phyloP scores from a whole-genome alignment of 1,284 basidiomycete genomes.

The Kwoniella shivajii region DNA sequence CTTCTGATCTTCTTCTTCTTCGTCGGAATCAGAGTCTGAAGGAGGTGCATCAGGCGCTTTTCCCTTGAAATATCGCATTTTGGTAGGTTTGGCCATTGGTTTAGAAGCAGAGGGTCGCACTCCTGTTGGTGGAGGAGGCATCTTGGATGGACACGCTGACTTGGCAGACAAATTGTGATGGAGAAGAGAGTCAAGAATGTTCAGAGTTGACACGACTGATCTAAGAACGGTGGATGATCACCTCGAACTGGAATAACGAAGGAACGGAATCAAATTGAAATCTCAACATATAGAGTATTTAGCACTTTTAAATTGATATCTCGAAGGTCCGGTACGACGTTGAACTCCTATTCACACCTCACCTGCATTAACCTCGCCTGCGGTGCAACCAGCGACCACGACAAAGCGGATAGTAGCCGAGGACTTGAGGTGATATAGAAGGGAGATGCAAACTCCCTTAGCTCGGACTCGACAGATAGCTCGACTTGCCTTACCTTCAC shows the following conservation, averaged over 20 bases:
- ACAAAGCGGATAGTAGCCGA: too few species aligned
- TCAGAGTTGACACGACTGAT: too few species aligned
- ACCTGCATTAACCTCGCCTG: too few species aligned
- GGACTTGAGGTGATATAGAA: background rate
- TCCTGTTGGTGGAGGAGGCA: slow-evolving; percentile 14
- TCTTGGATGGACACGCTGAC: background rate
- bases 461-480: background rate
- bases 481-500: background rate
- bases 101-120: background rate
- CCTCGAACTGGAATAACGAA: background rate
- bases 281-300: slow-evolving; percentile 2
- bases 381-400: too few species aligned
- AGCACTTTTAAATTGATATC: background rate
- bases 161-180: background rate
- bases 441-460: background rate
- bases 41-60: slow-evolving; percentile 42
- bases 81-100: slow-evolving; percentile 18
- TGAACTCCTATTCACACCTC: background rate
- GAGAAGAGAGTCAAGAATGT: too few species aligned
- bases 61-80: slow-evolving; percentile 49
- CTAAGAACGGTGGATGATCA: too few species aligned
- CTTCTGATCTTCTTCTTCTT: slow-evolving; percentile 32
- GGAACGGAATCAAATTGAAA: slow-evolving; percentile 15
- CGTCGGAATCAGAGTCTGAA: slow-evolving; percentile 34
- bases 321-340: background rate